phyloP scores from a whole-genome alignment of 176 grass and related monocot genomes.

The Pontederia paniculata region DNA sequence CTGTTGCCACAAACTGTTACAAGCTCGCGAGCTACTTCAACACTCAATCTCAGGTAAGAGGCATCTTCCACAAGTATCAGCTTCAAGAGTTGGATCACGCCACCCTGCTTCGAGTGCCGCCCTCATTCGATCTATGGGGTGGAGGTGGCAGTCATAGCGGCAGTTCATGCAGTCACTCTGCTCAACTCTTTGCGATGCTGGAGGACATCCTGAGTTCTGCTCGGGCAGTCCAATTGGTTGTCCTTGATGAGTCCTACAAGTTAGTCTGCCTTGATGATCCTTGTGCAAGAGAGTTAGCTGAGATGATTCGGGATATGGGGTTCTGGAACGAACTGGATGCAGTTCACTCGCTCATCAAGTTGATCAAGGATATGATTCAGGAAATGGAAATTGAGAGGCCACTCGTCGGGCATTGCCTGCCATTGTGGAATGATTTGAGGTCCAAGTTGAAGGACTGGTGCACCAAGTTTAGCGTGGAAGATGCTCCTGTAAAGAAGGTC shows the following conservation, averaged over 20 bases:
- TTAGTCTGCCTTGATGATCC: constrained; percentile 50
- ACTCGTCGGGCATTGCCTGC: constrained; percentile 69
- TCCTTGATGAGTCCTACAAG: constrained; percentile 69
- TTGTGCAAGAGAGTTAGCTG: constrained; percentile 30
- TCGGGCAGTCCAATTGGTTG: constrained; percentile 36
- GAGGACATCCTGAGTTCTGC: constrained; percentile 54
- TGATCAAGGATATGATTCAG: constrained; percentile 44
- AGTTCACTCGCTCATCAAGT: constrained; percentile 32
- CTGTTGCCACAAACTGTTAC: constrained; percentile 36
- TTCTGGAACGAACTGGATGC: constrained; percentile 67
- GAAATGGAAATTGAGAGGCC: constrained; percentile 69
- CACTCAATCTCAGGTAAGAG: constrained; percentile 27
- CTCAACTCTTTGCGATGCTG: constrained; percentile 42
- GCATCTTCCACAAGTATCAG: constrained; percentile 50
- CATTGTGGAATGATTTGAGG: constrained; percentile 66
- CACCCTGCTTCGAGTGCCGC: constrained; percentile 8
- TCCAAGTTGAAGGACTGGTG: constrained; percentile 56
- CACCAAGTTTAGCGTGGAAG: constrained; percentile 47
- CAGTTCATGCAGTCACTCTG: background rate
- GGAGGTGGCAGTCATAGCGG: too few species aligned
- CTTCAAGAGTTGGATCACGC: constrained; percentile 48
- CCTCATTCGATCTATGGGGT: background rate
- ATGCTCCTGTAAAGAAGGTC: constrained; percentile 39
- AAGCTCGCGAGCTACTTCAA: constrained; percentile 73
- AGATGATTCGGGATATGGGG: constrained; percentile 43